Conservation (phyloP, 495 filamentous ascomycete species). For the Halenospora varia region DNA sequence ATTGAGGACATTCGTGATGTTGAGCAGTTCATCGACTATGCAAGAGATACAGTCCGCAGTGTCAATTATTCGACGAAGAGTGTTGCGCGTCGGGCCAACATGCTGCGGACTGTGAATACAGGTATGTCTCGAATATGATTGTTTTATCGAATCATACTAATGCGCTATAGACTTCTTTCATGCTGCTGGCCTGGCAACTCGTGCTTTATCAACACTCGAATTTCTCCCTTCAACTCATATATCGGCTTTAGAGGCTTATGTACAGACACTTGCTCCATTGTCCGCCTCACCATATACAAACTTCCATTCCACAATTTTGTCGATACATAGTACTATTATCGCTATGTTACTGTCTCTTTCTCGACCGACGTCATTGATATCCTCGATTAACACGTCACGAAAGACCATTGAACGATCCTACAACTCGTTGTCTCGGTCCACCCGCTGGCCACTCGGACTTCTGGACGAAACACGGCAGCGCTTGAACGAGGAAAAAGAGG, state of each 20-base stretch:
- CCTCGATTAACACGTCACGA: slow-evolving; percentile 58
- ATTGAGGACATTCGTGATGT: slow-evolving; percentile 86
- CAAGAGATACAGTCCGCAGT: slow-evolving; percentile 79
- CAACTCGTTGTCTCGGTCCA: slow-evolving; percentile 64
- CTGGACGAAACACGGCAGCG: slow-evolving; percentile 87
- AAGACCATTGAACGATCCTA: slow-evolving; percentile 70
- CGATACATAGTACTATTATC: slow-evolving; percentile 71
- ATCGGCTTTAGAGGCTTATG: slow-evolving; percentile 68
- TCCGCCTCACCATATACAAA: slow-evolving; percentile 69
- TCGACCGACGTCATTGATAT: slow-evolving; percentile 75
- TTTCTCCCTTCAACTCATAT: slow-evolving; percentile 67
- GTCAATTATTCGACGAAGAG: slow-evolving; percentile 78
- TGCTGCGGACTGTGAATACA: slow-evolving; percentile 46
- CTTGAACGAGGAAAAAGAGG: slow-evolving; percentile 72
- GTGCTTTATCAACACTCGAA: slow-evolving; percentile 50
- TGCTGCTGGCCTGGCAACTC: slow-evolving; percentile 55
- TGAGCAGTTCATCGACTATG: slow-evolving; percentile 86
- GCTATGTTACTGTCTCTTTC: slow-evolving; percentile 78
- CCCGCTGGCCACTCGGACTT: slow-evolving; percentile 75
- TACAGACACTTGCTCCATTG: slow-evolving; percentile 58
- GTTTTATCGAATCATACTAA: not conserved
- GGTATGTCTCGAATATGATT: slow-evolving; percentile 37
- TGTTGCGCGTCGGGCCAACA: slow-evolving; percentile 66
- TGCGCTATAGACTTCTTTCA: slow-evolving; percentile 60
- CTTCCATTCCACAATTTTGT: slow-evolving; percentile 71